Evolutionary conservation across 2,329 filamentous ascomycete species (phyloP).

Genomic region (Trichophyton equinum): DNA sequence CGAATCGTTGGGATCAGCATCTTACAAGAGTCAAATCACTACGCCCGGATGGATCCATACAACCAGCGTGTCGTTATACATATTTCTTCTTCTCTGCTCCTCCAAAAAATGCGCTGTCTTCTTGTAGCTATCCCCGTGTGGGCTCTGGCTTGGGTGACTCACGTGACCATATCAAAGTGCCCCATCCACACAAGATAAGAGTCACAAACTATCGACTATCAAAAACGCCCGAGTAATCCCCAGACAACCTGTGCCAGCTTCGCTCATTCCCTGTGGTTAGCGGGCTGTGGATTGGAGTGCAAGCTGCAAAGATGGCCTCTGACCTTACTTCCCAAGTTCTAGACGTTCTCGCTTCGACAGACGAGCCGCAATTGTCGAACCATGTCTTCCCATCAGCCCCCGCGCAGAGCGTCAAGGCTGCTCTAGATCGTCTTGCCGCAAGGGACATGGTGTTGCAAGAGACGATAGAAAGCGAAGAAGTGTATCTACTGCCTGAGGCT

Average conservation of each 20-base stretch:
- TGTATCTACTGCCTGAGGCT: conserved; percentile 61
- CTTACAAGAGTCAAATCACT: too few species aligned
- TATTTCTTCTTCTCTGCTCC: too few species aligned
- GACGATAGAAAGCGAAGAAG: conserved; percentile 66
- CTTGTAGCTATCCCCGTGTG: not conserved
- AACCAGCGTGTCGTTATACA: too few species aligned
- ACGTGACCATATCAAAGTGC: not conserved
- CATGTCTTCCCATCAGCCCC: conserved; percentile 56
- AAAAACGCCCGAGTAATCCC: too few species aligned
- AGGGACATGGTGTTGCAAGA: conserved; percentile 81
- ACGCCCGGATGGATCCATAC: too few species aligned
- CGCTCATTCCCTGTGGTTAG: not conserved
- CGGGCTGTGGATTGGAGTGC: not conserved
- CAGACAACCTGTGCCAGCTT: not conserved
- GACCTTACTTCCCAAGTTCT: conserved; percentile 56
- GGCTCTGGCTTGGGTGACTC: not conserved
- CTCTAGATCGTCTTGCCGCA: conserved; percentile 72
- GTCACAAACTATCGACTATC: not conserved
- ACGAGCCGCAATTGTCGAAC: conserved; percentile 51
- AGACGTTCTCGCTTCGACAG: conserved; percentile 49
- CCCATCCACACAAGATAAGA: not conserved
- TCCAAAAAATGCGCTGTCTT: not conserved
- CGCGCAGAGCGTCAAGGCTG: conserved; percentile 65
- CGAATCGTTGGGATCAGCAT: too few species aligned
- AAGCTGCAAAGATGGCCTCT: conserved; percentile 27